phyloP scores from a whole-genome alignment of 2,329 filamentous ascomycete species.

The Ascochyta rabiei region DNA sequence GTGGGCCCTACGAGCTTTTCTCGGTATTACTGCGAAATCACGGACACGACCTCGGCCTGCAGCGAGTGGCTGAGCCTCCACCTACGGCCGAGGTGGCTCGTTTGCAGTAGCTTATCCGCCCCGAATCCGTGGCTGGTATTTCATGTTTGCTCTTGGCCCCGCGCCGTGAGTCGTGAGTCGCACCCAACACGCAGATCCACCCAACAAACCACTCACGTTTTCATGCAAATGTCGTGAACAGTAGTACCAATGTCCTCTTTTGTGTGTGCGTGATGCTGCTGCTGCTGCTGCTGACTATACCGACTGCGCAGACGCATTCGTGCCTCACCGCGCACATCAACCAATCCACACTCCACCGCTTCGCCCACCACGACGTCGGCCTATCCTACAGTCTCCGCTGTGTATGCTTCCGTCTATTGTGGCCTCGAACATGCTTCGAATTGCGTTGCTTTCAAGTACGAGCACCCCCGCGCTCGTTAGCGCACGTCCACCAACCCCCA shows the following conservation, averaged over 20 bases:
- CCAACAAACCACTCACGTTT: neutral
- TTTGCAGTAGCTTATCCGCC: constrained; percentile 16
- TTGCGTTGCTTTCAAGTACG: constrained; percentile 22
- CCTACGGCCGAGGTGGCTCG: neutral
- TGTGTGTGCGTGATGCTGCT: constrained; percentile 2
- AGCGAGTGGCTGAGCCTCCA: neutral
- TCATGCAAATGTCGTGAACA: neutral
- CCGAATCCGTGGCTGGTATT: neutral
- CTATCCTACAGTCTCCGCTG: constrained; percentile 34
- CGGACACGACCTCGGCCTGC: constrained; percentile 15
- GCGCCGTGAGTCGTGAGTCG: neutral
- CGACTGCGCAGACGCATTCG: neutral
- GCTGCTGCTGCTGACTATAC: constrained; percentile 1
- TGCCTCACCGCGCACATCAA: neutral
- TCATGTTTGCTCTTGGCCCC: neutral
- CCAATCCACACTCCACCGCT: constrained; percentile 2
- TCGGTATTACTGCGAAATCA: constrained; percentile 4
- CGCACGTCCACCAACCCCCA: constrained; percentile 12
- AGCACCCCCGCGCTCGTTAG: constrained; percentile 19
- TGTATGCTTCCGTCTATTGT: constrained; percentile 23
- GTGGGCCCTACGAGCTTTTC: constrained; percentile 10
- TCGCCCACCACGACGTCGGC: neutral
- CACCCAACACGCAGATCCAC: neutral
- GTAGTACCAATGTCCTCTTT: constrained; percentile 2
- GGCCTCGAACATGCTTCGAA: constrained; percentile 18